Evolutionary conservation across 768 basidiomycete genomes (phyloP), one percentile per base, ranked within the genome.

Genomic region (Collybia nuda): DNA sequence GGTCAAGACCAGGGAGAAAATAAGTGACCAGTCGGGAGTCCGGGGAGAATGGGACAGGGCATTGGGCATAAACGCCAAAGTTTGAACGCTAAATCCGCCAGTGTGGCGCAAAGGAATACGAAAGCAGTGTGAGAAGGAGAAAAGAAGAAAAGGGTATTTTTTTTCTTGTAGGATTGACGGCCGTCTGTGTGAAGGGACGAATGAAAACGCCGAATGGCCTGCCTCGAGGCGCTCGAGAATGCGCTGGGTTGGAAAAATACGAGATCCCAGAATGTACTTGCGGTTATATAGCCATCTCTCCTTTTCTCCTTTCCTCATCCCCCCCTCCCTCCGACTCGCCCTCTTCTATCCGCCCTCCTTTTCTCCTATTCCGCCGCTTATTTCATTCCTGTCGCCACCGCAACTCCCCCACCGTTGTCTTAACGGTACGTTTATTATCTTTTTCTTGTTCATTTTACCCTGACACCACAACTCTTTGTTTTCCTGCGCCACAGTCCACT

Each of bases 361-460:
- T n/a, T n/a, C n/a, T n/a, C n/a, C n/a, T n/a, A n/a, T 35, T 48
- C 61, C 68, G 68, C 67, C 63, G 62, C 65, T 62, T 71, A 69
- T 70, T 71, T 74, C 68, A 61, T 58, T 73, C 58, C 69, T 66
- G 67, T 66, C 61, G 59, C 58, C 51, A 61, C 60, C 52, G 22
- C 65, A 51, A 54, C 49, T 47, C 54, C 48, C 41, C 57, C 53
- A 41, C 60, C 64, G 59, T 62, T 65, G 59, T 58, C 42, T 58
- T 43, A 40, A 53, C 48, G 47, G 64, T 64, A 47, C 52, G 61
- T 61, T 52, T 60, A 61, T 63, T 62, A 60, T 54, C 48, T 48
- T 53, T 61, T 49, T 61, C 62, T 65, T 59, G 63, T 62, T 45
- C 55, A 61, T 47, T n/a, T n/a, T 58, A 67, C 47, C 42, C 58